These are phyloP conservation scores for Aquilaria agallochum DNA, from an alignment of 441 rosid species.

Conservation along the genomic window DNA sequence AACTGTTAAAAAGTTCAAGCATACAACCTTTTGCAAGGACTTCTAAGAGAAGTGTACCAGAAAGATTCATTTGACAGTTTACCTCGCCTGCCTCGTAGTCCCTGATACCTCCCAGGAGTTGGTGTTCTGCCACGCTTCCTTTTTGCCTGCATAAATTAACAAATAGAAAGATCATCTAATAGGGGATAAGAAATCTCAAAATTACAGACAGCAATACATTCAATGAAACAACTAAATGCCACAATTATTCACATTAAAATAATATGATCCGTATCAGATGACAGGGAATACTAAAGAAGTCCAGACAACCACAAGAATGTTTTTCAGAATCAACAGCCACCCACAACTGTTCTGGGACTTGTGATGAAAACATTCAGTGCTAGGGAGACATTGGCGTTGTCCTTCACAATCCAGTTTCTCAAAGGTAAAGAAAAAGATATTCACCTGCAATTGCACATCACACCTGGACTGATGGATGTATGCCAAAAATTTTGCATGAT, in stretches of 20 bases:
- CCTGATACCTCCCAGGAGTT: constrained; percentile 42
- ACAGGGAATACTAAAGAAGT: neutral
- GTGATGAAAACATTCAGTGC: constrained; percentile 2
- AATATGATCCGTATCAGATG: constrained; percentile 2
- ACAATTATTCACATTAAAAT: constrained; percentile 4
- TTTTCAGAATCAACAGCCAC: neutral
- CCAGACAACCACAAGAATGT: constrained; percentile 3
- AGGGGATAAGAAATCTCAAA: neutral
- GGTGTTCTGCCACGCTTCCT: constrained; percentile 44
- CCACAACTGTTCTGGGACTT: constrained; percentile 5
- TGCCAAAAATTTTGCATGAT: constrained; percentile 15
- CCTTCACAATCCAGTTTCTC: neutral
- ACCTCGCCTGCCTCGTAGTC: constrained; percentile 45
- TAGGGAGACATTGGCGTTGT: neutral
- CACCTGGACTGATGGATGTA: constrained; percentile 6
- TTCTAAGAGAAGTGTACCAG: neutral
- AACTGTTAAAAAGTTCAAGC: neutral
- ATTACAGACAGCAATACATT: neutral
- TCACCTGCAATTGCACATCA: constrained; percentile 13
- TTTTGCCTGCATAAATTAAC: constrained; percentile 29
- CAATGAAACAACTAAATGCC: neutral
- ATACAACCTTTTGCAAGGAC: neutral
- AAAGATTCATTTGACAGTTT: neutral
- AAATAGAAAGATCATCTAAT: neutral
- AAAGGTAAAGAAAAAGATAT: constrained; percentile 1